phyloP scores from a whole-genome alignment of 495 filamentous ascomycete genomes.

The Mytilinidion resinicola region DNA sequence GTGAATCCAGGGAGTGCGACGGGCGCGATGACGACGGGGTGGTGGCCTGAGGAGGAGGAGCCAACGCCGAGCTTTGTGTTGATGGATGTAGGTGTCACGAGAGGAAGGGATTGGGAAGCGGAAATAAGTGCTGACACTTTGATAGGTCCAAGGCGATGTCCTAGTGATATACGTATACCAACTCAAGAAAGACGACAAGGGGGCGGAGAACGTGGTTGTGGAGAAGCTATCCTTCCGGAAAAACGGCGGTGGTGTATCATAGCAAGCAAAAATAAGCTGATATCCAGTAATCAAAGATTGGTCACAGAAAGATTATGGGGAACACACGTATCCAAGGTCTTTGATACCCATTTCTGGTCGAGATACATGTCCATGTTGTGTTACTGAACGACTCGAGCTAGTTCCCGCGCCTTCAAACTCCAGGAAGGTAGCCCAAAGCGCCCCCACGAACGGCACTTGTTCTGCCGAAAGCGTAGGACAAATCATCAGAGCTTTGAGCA shows the following conservation, averaged over 20 bases:
- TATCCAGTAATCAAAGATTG: too few species aligned
- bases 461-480: too few species aligned
- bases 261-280: not conserved
- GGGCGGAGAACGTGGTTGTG: constrained; percentile 85
- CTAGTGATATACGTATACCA: constrained; percentile 98
- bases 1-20: constrained; percentile 96
- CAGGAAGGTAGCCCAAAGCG: too few species aligned
- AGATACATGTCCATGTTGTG: too few species aligned
- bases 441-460: too few species aligned
- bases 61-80: constrained; percentile 92
- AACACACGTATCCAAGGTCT: too few species aligned
- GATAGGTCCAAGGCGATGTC: constrained; percentile 92
- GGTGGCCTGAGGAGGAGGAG: constrained; percentile 67
- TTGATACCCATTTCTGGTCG: too few species aligned
- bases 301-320: too few species aligned
- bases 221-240: constrained; percentile 98
- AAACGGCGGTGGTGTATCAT: constrained; percentile 43
- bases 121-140: constrained; percentile 2
- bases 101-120: not conserved
- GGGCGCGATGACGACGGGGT: constrained; percentile 71
- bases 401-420: too few species aligned
- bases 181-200: constrained; percentile 79
- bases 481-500: too few species aligned
- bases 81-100: constrained; percentile 70
- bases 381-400: too few species aligned